Conservation (phyloP, 2,329 filamentous ascomycete species). For the Volutella citrinella region DNA sequence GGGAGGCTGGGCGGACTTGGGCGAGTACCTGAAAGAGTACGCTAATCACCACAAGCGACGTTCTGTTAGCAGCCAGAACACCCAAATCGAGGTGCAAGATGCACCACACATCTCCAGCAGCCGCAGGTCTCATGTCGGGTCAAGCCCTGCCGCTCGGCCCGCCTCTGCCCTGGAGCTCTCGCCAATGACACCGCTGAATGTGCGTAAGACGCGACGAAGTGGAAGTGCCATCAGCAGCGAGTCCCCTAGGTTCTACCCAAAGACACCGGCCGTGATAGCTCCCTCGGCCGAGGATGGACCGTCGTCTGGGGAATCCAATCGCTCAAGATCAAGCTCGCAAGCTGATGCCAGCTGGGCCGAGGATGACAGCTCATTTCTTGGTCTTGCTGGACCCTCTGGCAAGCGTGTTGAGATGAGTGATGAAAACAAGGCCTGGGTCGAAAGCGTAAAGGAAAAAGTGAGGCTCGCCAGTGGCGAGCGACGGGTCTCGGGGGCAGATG, state of each 20-base stretch:
- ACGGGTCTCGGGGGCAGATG: constrained; percentile 28
- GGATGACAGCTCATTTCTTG: constrained; percentile 58
- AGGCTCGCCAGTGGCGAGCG: constrained; percentile 64
- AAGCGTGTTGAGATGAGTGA: constrained; percentile 66
- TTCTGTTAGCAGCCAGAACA: constrained; percentile 43
- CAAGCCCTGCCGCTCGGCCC: constrained; percentile 40
- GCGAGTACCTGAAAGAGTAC: constrained; percentile 92
- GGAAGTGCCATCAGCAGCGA: constrained; percentile 34
- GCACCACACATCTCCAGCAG: constrained; percentile 32
- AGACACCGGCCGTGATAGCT: constrained; percentile 40
- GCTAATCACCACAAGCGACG: constrained; percentile 86
- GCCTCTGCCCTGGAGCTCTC: constrained; percentile 35
- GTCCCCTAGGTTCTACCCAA: constrained; percentile 32
- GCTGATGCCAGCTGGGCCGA: constrained; percentile 58
- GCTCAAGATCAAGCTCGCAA: constrained; percentile 51
- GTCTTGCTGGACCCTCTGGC: constrained; percentile 67
- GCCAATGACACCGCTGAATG: constrained; percentile 47
- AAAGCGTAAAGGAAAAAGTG: constrained; percentile 79
- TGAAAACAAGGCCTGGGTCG: constrained; percentile 76
- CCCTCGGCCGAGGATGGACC: constrained; percentile 37
- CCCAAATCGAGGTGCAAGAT: constrained; percentile 59
- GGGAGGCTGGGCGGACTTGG: constrained; percentile 96
- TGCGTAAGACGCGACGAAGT: constrained; percentile 54
- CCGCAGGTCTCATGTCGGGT: constrained; percentile 30
- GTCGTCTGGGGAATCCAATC: constrained; percentile 41